A percentile compares a stretch with the other conserved stretches of the same genome.
Evolutionary conservation across 352 stramenopile genomes (phyloP).

Genomic region (Pythium dissotocum): DNA sequence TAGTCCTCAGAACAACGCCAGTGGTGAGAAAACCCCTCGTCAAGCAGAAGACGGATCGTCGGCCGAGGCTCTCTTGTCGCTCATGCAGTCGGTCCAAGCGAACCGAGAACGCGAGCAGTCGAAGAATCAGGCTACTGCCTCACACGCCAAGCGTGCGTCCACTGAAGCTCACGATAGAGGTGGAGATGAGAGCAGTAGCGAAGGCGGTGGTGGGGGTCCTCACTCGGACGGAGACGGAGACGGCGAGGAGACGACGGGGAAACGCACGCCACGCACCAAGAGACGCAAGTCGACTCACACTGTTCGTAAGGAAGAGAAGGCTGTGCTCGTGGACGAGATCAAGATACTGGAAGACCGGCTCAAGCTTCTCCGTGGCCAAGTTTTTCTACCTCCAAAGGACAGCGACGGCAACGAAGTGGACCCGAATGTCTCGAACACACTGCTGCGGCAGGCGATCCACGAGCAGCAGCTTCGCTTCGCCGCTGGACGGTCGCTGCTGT

Average conservation of each 20-base stretch:
- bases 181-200: constrained; percentile 6
- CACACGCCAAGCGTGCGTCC: no score
- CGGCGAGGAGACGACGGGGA: neutral
- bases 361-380: constrained; percentile 21
- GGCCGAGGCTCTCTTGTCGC: constrained; percentile 23
- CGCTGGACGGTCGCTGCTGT: constrained; percentile 19
- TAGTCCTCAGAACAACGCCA: constrained; percentile 1
- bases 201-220: neutral
- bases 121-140: neutral
- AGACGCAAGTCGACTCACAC: constrained; percentile 30
- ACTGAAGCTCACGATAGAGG: no score
- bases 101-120: neutral
- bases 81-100: constrained; percentile 18
- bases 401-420: constrained; percentile 9
- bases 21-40: neutral
- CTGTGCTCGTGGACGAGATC: constrained; percentile 17
- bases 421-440: constrained; percentile 20
- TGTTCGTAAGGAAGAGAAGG: constrained; percentile 29
- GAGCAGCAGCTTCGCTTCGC: constrained; percentile 30
- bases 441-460: constrained; percentile 24
- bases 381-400: constrained; percentile 20
- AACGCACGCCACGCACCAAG: constrained; percentile 11
- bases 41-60: constrained; percentile 9
- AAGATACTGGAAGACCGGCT: constrained; percentile 17
- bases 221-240: constrained; percentile 8